These are phyloP conservation scores for Aspergillus amoenus DNA, from an alignment of 2,329 filamentous ascomycete genomes.

Conservation along the genomic window DNA sequence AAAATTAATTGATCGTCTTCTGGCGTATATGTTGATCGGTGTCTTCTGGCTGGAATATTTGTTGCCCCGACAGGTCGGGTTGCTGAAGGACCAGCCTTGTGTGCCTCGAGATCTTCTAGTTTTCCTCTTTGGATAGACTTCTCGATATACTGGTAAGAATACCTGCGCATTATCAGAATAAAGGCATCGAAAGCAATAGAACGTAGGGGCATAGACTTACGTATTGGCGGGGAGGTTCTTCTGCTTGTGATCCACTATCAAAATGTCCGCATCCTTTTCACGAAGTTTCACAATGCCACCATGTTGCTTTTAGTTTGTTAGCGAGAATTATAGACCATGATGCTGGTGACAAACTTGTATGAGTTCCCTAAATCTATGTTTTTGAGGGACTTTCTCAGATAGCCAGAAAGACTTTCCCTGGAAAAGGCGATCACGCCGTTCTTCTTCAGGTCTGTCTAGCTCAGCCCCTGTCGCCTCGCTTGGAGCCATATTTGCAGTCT, in stretches of 20 bases:
- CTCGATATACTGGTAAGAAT: conserved; percentile 61
- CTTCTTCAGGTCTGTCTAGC: not conserved
- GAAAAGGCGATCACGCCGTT: conserved; percentile 47
- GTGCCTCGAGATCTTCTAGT: conserved; percentile 49
- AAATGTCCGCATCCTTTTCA: conserved; percentile 58
- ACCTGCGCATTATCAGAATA: conserved; percentile 23
- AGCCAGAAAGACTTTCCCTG: conserved; percentile 59
- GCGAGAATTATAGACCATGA: not conserved
- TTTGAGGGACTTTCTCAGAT: conserved; percentile 53
- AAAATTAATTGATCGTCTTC: conserved; percentile 47
- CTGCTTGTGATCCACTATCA: conserved; percentile 58
- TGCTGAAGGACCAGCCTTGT: conserved; percentile 47
- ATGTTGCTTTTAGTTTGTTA: conserved; percentile 42
- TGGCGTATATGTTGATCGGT: conserved; percentile 38
- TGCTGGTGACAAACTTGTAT: conserved; percentile 40
- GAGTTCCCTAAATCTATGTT: conserved; percentile 48
- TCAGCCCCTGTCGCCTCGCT: not conserved
- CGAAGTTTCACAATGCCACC: conserved; percentile 54
- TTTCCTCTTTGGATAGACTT: conserved; percentile 50
- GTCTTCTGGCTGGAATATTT: conserved; percentile 33
- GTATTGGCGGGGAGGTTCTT: conserved; percentile 51
- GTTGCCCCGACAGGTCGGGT: conserved; percentile 48
- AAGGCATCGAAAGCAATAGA: not conserved
- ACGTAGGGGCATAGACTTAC: conserved; percentile 29
- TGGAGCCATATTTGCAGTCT: not conserved